Base-by-base conservation (phyloP, 1,139 yeast genomes). In the Candida frijolesensis region DNA sequence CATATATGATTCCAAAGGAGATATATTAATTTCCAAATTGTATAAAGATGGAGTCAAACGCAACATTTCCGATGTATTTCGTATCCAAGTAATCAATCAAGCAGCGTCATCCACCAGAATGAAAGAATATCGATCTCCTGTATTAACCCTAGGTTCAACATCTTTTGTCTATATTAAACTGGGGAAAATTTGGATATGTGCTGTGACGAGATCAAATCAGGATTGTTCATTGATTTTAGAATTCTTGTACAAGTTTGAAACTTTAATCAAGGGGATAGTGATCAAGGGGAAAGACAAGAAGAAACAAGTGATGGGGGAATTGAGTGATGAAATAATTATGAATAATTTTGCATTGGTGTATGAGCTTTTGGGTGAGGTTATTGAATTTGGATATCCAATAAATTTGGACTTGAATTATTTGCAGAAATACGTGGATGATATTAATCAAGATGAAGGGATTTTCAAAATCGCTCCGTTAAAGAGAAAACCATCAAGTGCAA, bases 91-190 rank as follows among this genome's bases (percentile, higher is more conserved):
- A 38, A 89, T 92, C 46, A 78, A 89, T 48, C 81, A 68, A 45
- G 64, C 59, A 29, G 51, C 60, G 37, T 12, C 50, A 16, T 43
- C 48, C 35, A 42, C 52, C 4, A 65, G 22, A 19, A 19, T 25
- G 10, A 25, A 66, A 32, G 75, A 79, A 60, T 71, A 76, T 30
- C 77, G 88, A 55, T 86, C 96, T 2, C 99, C 99, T 0, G 85
- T 94, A 6, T 71, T 92, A 49, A 94, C 98, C 0, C 70, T 94
- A 41, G 99, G 99, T 2, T 89, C 96, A 0, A 94, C 98, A 0
- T 87, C 97, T 0, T 94, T 92, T 64, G 78, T 91, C 44, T 92
- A 91, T 62, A 85, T 89, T 46, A 81, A 83, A 57, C 81, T 85
- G 50, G 86, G 85, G 14, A 75, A 79, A 51, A 61, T 94, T 18